Base-by-base conservation (phyloP, 176 grass and related monocot species). In the Oropetium thomaeum region DNA sequence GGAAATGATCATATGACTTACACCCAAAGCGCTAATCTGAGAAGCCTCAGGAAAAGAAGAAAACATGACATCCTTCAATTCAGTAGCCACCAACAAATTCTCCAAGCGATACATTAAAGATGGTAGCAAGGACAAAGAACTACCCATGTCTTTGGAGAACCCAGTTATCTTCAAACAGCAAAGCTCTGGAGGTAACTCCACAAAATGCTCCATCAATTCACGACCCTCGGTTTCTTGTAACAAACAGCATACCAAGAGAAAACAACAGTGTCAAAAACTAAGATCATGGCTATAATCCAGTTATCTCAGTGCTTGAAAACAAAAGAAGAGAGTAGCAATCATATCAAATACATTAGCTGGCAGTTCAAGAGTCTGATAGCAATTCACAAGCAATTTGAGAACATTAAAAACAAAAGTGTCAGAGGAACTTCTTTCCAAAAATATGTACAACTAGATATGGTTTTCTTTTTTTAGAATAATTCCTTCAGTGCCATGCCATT, bases 101-200 rank as follows among this genome's bases (percentile, higher is more conserved):
- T 92, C 90, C 65, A 97, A 79, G 28, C 95, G 95, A 71, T 79
- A 83, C 88, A 93, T 97, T 76, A 97, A 85, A 63, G 95, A 97
- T 53, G 90, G 95, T 77, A 97, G 86, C 31, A 97, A 88, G 64
- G 95, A 97, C 41, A 97, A 82, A 64, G 90, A 89, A 84, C 95
- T 97, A 65, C 95, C 89, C 57, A 97, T 93, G 73, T 97, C 88
- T 86, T 97, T 97, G 65, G 95, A 93, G 74, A 97, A 97, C 8
- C 95, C 90, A 89, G 67, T 59, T 75, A 97, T 89, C 81, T 97
- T 97, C 84, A 97, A 84, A 58, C 75, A 89, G 68, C 95, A 97
- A 53, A 93, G 52, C 61, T 97, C 95, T 69, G 90, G 80, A 78
- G 95, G 95, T 87, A 97, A 69, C 86, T 92, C 84, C 78, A 97